Base-by-base conservation (phyloP, 495 filamentous ascomycete genomes). In the Talaromyces nanjingensis region DNA sequence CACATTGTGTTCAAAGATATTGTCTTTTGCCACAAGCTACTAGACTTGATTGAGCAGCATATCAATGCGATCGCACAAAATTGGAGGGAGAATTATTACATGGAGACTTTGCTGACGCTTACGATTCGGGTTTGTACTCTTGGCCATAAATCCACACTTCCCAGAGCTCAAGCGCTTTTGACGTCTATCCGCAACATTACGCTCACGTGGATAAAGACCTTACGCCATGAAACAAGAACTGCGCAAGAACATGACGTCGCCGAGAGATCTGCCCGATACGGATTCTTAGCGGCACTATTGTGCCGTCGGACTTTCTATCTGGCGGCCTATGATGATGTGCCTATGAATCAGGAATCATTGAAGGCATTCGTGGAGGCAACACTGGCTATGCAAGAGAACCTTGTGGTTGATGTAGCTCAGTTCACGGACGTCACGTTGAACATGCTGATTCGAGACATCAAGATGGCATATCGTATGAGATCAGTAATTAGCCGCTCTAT, bases 371-470 rank as follows among this genome's bases (percentile, higher is more conserved):
- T 76, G n/a, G 68, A 74, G 59, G 76, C 76, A 18, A 71, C 76
- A 1, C 65, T 73, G 9, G 57, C 72, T 1, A 72, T 80, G 52
- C 73, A 79, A 58, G 74, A 79, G 55, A 74, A 68, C 59, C 49
- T 70, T 34, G 59, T 68, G 7, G 58, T 60, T 20, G 71, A 72
- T 31, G 22, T 68, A 18, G 59, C 24, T 33, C 37, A 63, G 8
- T 63, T 71, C 3, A n/a, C 68, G 14, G 37, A 18, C 22, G 4
- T 39, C 1, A 63, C 70, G 3, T 60, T 53, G 33, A 77, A 72
- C 49, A 73, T 81, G 27, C 63, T 84, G 0, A 63, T 83, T 11
- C 76, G 74, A 2, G 84, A 84, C 59, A 67, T 81, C 4, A 83
- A 82, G 53, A 73, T 80, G 70, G 63, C 73, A 0, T 70, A 72